Evolutionary conservation across 139 green algal species (phyloP).

Genomic region (Desmodesmus armatus): DNA sequence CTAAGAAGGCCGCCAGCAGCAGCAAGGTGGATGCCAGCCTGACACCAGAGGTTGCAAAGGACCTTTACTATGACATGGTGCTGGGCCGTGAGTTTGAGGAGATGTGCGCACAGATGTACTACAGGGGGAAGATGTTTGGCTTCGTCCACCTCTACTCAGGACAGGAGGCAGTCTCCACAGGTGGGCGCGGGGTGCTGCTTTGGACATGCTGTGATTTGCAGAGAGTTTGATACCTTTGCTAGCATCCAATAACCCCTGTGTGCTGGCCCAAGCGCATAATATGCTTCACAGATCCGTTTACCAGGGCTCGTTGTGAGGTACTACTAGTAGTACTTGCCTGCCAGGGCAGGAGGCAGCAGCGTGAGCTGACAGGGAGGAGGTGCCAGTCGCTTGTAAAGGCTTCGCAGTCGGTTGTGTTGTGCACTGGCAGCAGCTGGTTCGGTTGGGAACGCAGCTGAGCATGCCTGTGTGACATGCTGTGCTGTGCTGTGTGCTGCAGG

Average conservation of each 20-base stretch:
- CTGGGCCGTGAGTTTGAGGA: slow-evolving; percentile 98
- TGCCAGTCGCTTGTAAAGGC: background rate
- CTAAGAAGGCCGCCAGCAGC: slow-evolving; percentile 42
- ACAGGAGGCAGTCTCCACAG: slow-evolving; percentile 93
- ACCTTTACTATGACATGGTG: slow-evolving; percentile 93
- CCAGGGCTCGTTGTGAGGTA: too few relatives aligned
- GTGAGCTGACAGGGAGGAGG: background rate
- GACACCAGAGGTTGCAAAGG: slow-evolving; percentile 79
- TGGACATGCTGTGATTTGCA: background rate
- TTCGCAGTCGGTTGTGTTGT: background rate
- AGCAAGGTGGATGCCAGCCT: slow-evolving; percentile 50
- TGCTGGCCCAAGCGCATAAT: background rate
- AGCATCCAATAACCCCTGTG: background rate
- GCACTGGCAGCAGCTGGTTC: background rate
- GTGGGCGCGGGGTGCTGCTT: slow-evolving; percentile 29
- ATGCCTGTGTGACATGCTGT: background rate
- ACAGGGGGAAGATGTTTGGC: slow-evolving; percentile 96
- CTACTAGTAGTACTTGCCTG: too few relatives aligned
- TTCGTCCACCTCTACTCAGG: slow-evolving; percentile 99
- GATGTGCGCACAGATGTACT: slow-evolving; percentile 99
- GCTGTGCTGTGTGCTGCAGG: slow-evolving; percentile 42
- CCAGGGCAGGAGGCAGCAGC: background rate
- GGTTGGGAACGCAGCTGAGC: background rate
- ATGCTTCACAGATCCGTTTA: background rate
- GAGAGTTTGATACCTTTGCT: slow-evolving; percentile 46